Percentiles rank a stretch among this genome's conserved stretches.
Evolutionary conservation across 2,329 filamentous ascomycete genomes (phyloP).

Genomic region (Curvularia sp.): DNA sequence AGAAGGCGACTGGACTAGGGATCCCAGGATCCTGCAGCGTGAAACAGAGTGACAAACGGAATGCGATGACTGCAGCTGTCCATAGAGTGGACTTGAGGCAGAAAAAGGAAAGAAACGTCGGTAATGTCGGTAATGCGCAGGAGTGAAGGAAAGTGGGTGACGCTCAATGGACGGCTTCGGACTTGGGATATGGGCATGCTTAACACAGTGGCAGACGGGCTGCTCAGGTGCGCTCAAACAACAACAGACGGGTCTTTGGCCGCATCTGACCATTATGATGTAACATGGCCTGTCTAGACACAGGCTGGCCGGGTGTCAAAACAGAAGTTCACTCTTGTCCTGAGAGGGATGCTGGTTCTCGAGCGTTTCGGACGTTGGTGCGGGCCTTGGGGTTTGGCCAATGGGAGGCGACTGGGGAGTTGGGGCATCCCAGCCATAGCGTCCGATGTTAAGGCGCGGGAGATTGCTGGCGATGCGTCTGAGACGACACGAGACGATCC

Average conservation of each 20-base stretch:
- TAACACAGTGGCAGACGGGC: slow-evolving; percentile 4
- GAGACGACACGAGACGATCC: slow-evolving; percentile 10
- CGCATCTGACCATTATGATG: slow-evolving; percentile 13
- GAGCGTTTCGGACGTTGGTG: slow-evolving; percentile 25
- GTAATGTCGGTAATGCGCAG: slow-evolving; percentile 31
- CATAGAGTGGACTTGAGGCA: not conserved
- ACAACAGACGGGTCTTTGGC: slow-evolving; percentile 4
- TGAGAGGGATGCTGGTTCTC: slow-evolving; percentile 22
- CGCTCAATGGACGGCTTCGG: not conserved
- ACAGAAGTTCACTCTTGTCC: slow-evolving; percentile 16
- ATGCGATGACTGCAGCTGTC: not conserved
- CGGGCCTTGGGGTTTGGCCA: slow-evolving; percentile 19
- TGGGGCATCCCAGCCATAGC: slow-evolving; percentile 23
- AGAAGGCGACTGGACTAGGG: slow-evolving; percentile 13
- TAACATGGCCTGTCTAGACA: slow-evolving; percentile 22
- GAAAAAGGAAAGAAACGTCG: slow-evolving; percentile 18
- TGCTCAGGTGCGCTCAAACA: slow-evolving; percentile 6
- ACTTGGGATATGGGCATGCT: slow-evolving; percentile 18
- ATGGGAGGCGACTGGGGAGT: slow-evolving; percentile 16
- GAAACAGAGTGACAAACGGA: not conserved
- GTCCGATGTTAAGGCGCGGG: slow-evolving; percentile 27
- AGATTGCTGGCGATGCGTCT: slow-evolving; percentile 19
- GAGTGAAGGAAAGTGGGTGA: slow-evolving; percentile 7
- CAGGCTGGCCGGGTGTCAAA: slow-evolving; percentile 12
- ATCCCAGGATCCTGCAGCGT: slow-evolving; percentile 12